Conservation (phyloP, 2,329 filamentous ascomycete genomes). For the Zymoseptoria pseudotritici region DNA sequence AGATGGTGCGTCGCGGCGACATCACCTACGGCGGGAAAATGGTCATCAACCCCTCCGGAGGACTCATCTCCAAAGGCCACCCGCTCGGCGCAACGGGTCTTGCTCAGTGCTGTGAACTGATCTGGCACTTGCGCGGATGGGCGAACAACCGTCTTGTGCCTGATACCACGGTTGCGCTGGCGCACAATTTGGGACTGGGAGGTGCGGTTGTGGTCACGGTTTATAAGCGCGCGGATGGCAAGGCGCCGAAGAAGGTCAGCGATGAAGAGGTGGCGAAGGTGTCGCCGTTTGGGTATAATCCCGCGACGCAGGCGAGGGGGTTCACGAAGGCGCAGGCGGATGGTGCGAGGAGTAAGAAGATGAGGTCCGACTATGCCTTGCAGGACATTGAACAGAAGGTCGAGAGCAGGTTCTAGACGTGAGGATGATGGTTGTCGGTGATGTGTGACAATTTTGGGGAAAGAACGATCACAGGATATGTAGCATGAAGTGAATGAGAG, state of each 20-base stretch:
- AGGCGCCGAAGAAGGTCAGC: constrained; percentile 52
- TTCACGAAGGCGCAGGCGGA: constrained; percentile 72
- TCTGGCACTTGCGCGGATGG: constrained; percentile 94
- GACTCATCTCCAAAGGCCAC: constrained; percentile 92
- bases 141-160: constrained; percentile 76
- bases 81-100: constrained; percentile 87
- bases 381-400: constrained; percentile 69
- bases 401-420: constrained; percentile 53
- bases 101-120: constrained; percentile 90
- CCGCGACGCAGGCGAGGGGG: constrained; percentile 77
- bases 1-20: constrained; percentile 76
- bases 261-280: constrained; percentile 56
- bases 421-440: background rate
- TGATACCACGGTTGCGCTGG: constrained; percentile 65
- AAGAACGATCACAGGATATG: background rate
- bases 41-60: constrained; percentile 46
- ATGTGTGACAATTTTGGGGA: background rate
- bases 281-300: constrained; percentile 82
- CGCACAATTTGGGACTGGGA: constrained; percentile 88
- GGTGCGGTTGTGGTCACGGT: constrained; percentile 86
- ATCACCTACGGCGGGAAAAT: constrained; percentile 74
- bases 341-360: constrained; percentile 61
- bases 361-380: constrained; percentile 62
- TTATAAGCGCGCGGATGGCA: constrained; percentile 75
- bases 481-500: too few species aligned